These are phyloP conservation scores for Trapa bicornis DNA, from an alignment of 345 rosid genomes.

Conservation along the genomic window DNA sequence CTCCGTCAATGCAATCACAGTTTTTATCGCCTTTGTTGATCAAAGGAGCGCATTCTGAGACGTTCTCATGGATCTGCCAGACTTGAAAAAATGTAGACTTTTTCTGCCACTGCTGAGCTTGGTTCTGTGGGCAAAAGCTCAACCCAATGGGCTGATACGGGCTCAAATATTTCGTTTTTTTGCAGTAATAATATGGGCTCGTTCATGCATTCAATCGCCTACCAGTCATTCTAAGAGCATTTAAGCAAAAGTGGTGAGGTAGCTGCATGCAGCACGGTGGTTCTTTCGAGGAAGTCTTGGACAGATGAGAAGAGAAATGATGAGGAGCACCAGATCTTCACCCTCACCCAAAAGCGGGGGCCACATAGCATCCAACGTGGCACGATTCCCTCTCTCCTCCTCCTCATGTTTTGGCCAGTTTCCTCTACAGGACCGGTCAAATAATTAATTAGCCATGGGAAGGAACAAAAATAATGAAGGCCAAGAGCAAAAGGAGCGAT, in stretches of 20 bases:
- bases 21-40: not conserved
- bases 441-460: not conserved
- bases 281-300: no score
- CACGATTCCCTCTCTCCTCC: slow-evolving; percentile 2
- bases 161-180: not conserved
- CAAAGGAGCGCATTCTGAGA: no score
- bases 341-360: not conserved
- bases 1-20: not conserved
- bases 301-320: no score
- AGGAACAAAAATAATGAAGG: not conserved
- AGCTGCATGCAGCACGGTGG: no score
- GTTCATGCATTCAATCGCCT: no score
- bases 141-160: not conserved
- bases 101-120: not conserved
- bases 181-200: no score
- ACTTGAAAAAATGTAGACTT: no score
- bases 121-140: not conserved
- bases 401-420: not conserved
- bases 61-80: no score
- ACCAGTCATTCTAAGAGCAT: no score
- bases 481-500: not conserved
- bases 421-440: not conserved
- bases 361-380: slow-evolving; percentile 6
- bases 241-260: no score
- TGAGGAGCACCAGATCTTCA: not conserved